These are phyloP conservation scores for Entrophospora sp. DNA, from an alignment of 192 early-diverging fungal species.

Conservation along the genomic window DNA sequence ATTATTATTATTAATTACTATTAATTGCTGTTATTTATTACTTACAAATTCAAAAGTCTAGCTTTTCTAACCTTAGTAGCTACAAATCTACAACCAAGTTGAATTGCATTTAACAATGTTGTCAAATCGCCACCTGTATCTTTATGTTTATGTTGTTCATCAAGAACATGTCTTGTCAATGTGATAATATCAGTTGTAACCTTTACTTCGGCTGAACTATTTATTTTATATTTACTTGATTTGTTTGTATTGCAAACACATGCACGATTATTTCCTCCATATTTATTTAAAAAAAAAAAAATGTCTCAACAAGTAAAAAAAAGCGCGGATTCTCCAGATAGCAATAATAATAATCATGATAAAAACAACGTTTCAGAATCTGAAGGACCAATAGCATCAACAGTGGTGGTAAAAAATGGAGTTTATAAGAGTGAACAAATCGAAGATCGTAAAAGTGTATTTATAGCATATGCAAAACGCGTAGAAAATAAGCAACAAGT, in stretches of 20 bases:
- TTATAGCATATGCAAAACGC: slow-evolving; percentile 9
- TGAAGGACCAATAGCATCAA: no score
- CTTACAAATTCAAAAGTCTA: slow-evolving; percentile 87
- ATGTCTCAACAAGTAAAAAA: no score
- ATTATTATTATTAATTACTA: no score
- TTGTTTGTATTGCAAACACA: no score
- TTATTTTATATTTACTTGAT: no score
- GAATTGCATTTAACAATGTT: slow-evolving; percentile 80
- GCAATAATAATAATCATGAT: no score
- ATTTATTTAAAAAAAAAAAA: no score
- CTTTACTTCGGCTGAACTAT: slow-evolving; percentile 17
- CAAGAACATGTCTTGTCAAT: slow-evolving; percentile 85
- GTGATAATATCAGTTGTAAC: slow-evolving; percentile 82
- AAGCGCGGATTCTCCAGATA: no score
- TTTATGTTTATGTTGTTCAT: slow-evolving; percentile 75
- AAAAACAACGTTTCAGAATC: no score
- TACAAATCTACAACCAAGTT: slow-evolving; percentile 95
- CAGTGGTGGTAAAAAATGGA: no score
- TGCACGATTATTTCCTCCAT: no score
- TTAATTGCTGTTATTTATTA: background rate
- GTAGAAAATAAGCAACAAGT: slow-evolving; percentile 1
- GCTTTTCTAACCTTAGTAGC: slow-evolving; percentile 95
- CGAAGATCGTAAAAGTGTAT: slow-evolving; percentile 14
- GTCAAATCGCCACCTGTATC: slow-evolving; percentile 93
- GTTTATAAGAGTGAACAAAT: slow-evolving; percentile 1